These are phyloP conservation scores for Cucumis sativus DNA, from an alignment of 306 rosid genomes.

Conservation along the genomic window DNA sequence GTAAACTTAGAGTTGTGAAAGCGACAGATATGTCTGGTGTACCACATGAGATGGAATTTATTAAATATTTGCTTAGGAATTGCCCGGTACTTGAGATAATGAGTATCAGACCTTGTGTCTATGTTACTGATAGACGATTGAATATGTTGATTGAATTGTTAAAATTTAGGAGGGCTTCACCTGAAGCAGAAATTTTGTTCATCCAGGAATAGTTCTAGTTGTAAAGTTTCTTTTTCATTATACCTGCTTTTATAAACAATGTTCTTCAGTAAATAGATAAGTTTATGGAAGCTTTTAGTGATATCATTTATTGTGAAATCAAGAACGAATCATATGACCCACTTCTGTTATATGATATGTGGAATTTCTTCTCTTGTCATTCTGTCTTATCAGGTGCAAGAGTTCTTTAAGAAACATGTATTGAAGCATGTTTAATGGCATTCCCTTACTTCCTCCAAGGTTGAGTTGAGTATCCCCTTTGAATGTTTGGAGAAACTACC, in stretches of 20 bases:
- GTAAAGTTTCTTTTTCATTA: neutral
- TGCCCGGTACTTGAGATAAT: constrained; percentile 61
- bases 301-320: neutral
- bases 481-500: neutral
- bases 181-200: constrained; percentile 51
- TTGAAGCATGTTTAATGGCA: neutral
- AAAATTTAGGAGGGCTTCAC: constrained; percentile 66
- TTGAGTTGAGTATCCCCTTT: neutral
- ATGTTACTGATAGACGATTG: constrained; percentile 30
- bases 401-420: neutral
- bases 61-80: constrained; percentile 52
- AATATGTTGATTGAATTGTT: constrained; percentile 54
- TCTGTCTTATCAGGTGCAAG: neutral
- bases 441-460: neutral
- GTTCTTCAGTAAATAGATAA: neutral
- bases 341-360: neutral
- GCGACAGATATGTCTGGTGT: constrained; percentile 63
- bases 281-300: neutral
- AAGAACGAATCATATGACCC: neutral
- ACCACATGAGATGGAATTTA: constrained; percentile 67
- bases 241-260: neutral
- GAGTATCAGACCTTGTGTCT: constrained; percentile 39
- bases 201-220: constrained; percentile 21
- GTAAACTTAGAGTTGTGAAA: constrained; percentile 49
- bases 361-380: neutral